A percentile compares a stretch with the other conserved stretches of the same genome.
phyloP scores from a whole-genome alignment of 192 early-diverging fungal genomes.

The Entomortierella lignicola region DNA sequence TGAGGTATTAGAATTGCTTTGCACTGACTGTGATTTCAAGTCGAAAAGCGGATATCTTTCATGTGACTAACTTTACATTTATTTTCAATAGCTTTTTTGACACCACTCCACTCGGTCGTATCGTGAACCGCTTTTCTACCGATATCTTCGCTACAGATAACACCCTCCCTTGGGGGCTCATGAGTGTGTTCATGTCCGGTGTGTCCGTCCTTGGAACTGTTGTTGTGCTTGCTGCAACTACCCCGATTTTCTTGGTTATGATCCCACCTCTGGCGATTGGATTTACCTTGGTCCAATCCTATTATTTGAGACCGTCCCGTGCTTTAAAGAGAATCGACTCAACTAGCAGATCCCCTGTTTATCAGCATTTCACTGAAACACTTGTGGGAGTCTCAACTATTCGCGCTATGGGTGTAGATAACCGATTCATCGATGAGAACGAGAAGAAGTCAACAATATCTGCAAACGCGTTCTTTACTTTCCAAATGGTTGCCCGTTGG shows the following conservation, averaged over 20 bases:
- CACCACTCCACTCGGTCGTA: slow-evolving; percentile 66
- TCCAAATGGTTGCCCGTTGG: slow-evolving; percentile 78
- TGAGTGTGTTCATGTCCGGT: slow-evolving; percentile 40
- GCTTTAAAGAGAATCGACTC: slow-evolving; percentile 86
- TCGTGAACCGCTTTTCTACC: slow-evolving; percentile 91
- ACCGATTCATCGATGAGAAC: slow-evolving; percentile 18
- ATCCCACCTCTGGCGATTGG: slow-evolving; percentile 59
- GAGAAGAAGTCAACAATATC: slow-evolving; percentile 10
- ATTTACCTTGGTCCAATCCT: slow-evolving; percentile 58
- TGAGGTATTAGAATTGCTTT: slow-evolving; percentile 7
- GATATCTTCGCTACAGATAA: slow-evolving; percentile 87
- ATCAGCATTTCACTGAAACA: slow-evolving; percentile 75
- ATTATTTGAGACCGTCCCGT: slow-evolving; percentile 78
- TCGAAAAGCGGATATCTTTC: neutral
- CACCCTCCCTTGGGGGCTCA: slow-evolving; percentile 61
- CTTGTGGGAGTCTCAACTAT: slow-evolving; percentile 71
- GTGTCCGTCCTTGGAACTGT: slow-evolving; percentile 52
- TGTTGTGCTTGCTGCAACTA: slow-evolving; percentile 51
- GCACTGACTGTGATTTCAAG: neutral
- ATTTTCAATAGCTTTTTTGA: slow-evolving; percentile 16
- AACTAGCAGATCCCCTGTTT: slow-evolving; percentile 80
- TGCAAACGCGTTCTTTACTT: slow-evolving; percentile 19
- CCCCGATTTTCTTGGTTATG: slow-evolving; percentile 57
- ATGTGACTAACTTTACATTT: neutral
- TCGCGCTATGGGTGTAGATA: slow-evolving; percentile 71